Conservation (phyloP, 768 basidiomycete genomes). For the Leccinum truebloodii region DNA sequence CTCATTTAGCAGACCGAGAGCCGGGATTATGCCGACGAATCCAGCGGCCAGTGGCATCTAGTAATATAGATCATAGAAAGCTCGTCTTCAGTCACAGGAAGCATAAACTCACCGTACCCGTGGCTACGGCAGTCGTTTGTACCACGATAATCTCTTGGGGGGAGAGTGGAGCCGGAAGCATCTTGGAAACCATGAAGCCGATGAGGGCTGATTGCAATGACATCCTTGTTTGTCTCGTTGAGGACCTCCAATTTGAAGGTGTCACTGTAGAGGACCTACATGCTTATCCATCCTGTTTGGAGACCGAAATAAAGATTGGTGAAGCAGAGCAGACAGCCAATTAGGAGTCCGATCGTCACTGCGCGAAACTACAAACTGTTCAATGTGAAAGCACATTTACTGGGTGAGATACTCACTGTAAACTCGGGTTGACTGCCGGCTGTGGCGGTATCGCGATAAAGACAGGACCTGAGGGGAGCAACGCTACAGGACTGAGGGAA, state of each 20-base stretch:
- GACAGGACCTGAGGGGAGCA: conserved; percentile 7
- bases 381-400: not conserved
- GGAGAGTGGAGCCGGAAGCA: conserved; percentile 72
- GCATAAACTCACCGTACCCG: conserved; percentile 55
- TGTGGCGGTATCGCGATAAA: not conserved
- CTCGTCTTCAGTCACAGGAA: not conserved
- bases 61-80: conserved; percentile 16
- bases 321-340: conserved; percentile 87
- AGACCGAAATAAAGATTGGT: conserved; percentile 90
- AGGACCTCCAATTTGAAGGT: not conserved
- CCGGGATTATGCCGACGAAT: conserved; percentile 93
- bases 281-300: conserved; percentile 89
- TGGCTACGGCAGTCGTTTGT: conserved; percentile 95
- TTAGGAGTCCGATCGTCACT: conserved; percentile 73
- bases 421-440: conserved; percentile 24
- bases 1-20: conserved; percentile 74
- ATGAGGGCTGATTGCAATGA: conserved; percentile 93
- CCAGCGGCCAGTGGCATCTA: conserved; percentile 84
- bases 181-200: conserved; percentile 80
- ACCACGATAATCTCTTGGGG: conserved; percentile 93
- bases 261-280: conserved; percentile 45
- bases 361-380: conserved; percentile 44
- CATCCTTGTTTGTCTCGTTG: conserved; percentile 64
- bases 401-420: conserved; percentile 23
- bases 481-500: not conserved